phyloP scores from a whole-genome alignment of 257 asterid species.

The Solanum phureja region DNA sequence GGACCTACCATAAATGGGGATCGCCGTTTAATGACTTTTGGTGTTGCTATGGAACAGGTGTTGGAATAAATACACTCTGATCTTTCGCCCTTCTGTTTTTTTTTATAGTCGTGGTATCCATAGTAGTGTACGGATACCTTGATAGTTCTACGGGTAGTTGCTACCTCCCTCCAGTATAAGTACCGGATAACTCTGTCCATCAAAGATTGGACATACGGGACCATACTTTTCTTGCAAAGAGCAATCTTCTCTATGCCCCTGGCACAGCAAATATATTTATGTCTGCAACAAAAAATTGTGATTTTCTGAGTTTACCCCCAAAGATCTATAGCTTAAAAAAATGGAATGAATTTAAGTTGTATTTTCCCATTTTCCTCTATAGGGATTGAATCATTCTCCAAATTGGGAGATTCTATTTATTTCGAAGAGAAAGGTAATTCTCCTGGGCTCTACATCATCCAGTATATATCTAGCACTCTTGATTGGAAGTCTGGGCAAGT shows the following conservation, averaged over 20 bases:
- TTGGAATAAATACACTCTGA: background rate
- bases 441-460: slow-evolving; percentile 63
- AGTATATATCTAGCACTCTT: slow-evolving; percentile 66
- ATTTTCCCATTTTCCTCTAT: background rate
- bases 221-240: background rate
- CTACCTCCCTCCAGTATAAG: background rate
- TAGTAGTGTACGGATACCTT: background rate
- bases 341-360: background rate
- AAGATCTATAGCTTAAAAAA: background rate
- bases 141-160: background rate
- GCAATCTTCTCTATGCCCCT: background rate
- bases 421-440: slow-evolving; percentile 56
- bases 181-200: background rate
- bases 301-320: background rate
- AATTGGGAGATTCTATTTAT: slow-evolving; percentile 88
- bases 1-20: slow-evolving; percentile 74
- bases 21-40: slow-evolving; percentile 55
- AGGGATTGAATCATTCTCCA: slow-evolving; percentile 89
- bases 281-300: background rate
- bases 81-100: background rate
- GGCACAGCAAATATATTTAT: background rate
- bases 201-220: background rate
- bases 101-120: background rate
- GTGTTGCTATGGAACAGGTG: slow-evolving; percentile 98
- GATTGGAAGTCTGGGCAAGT: slow-evolving; percentile 48